A percentile compares a stretch with the other conserved stretches of the same genome.
Evolutionary conservation across 352 stramenopile species (phyloP).

Genomic region (Globisporangium cederbergense): DNA sequence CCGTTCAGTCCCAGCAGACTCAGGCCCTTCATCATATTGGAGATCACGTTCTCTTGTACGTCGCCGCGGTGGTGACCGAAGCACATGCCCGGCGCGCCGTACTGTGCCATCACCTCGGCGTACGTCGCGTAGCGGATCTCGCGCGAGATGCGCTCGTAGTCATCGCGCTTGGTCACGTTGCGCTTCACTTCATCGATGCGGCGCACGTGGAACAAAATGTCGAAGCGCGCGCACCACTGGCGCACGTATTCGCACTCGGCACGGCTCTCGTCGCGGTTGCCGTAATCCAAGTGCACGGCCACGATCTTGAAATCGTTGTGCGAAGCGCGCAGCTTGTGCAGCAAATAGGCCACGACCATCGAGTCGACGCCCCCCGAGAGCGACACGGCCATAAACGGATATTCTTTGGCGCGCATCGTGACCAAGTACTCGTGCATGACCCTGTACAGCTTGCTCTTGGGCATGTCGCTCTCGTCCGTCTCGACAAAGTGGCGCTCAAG

Average conservation of each 20-base stretch:
- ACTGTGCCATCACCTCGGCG: conserved; percentile 69
- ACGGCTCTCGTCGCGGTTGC: conserved; percentile 91
- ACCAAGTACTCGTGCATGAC: conserved; percentile 71
- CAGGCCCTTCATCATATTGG: conserved; percentile 95
- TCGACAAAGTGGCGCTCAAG: conserved; percentile 59
- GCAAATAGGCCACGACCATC: conserved; percentile 95
- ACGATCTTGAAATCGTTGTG: conserved; percentile 70
- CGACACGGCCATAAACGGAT: conserved; percentile 80
- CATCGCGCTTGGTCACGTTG: conserved; percentile 89
- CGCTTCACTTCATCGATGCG: conserved; percentile 92
- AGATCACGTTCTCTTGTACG: conserved; percentile 98
- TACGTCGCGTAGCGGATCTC: conserved; percentile 95
- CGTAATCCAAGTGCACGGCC: conserved; percentile 97
- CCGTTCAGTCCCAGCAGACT: conserved; percentile 93
- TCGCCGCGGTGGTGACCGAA: conserved; percentile 96
- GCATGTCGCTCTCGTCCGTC: conserved; percentile 70
- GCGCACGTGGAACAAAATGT: conserved; percentile 80
- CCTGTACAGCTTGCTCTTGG: conserved; percentile 59
- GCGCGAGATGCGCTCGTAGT: conserved; percentile 94
- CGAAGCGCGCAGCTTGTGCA: conserved; percentile 77
- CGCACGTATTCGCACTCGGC: conserved; percentile 92
- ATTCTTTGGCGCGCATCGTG: conserved; percentile 33
- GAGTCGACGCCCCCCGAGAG: conserved; percentile 96
- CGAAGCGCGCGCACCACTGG: conserved; percentile 81
- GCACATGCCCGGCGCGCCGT: conserved; percentile 88